A percentile compares a stretch with the other conserved stretches of the same genome.
Evolutionary conservation across 225 moss, liverwort and hornwort species (phyloP).

Genomic region (Sphagnum contortum): DNA sequence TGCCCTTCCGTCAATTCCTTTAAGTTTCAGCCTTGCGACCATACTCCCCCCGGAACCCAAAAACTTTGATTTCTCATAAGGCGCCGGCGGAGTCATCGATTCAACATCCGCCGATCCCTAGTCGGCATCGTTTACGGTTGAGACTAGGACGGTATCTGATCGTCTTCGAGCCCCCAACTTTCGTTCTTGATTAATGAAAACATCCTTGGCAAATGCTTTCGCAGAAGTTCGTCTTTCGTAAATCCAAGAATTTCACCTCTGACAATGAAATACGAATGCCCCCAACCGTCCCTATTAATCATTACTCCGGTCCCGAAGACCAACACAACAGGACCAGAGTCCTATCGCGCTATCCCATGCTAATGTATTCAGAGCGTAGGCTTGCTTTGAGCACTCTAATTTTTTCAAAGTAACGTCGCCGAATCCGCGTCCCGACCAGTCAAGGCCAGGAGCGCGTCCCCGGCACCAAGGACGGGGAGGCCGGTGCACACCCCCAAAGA

Average conservation of each 20-base stretch:
- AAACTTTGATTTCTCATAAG: conserved; percentile 32
- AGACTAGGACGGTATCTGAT: conserved; percentile 76
- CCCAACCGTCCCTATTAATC: conserved; percentile 96
- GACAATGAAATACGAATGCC: conserved; percentile 97
- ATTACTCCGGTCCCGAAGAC: conserved; percentile 91
- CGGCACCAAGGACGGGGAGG: no score
- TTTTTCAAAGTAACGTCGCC: conserved; percentile 26
- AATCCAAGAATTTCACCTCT: conserved; percentile 97
- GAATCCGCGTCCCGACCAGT: conserved; percentile 15
- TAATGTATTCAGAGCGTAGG: conserved; percentile 10
- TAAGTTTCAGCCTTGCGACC: no score
- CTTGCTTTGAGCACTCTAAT: conserved; percentile 30
- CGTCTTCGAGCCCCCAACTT: conserved; percentile 88
- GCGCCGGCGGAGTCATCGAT: conserved; percentile 33
- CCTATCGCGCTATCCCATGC: conserved; percentile 8
- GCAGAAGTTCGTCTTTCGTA: conserved; percentile 93
- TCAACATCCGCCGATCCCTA: conserved; percentile 52
- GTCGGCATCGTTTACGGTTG: conserved; percentile 76
- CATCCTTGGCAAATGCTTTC: conserved; percentile 94
- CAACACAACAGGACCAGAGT: conserved; percentile 31
- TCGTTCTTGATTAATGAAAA: conserved; percentile 92
- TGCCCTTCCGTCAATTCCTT: no score
- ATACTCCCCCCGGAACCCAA: conserved; percentile 18
- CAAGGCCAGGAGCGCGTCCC: no score
- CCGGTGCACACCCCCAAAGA: no score